phyloP scores from a whole-genome alignment of 2,329 filamentous ascomycete genomes.

The Pseudogymnoascus sp. region DNA sequence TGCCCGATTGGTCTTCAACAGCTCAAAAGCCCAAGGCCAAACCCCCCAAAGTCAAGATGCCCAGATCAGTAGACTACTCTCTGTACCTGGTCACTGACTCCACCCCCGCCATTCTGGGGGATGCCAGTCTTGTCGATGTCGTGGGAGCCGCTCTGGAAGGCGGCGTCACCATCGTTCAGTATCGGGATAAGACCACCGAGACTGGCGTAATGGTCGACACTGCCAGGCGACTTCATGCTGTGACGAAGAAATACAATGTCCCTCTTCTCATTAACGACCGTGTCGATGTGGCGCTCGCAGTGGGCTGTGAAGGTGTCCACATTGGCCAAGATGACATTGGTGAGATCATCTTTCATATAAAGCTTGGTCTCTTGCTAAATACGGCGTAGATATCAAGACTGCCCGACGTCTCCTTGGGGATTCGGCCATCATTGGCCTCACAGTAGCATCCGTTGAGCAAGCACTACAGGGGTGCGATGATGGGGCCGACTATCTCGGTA shows the following conservation, averaged over 20 bases:
- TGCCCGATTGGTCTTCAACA: slow-evolving; percentile 5
- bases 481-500: slow-evolving; percentile 85
- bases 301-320: slow-evolving; percentile 86
- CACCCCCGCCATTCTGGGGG: slow-evolving; percentile 73
- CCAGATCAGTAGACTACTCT: slow-evolving; percentile 59
- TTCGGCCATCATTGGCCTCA: slow-evolving; percentile 80
- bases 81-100: slow-evolving; percentile 92
- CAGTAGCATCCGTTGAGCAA: slow-evolving; percentile 68
- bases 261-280: slow-evolving; percentile 91
- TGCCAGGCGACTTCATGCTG: slow-evolving; percentile 61
- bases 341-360: slow-evolving; percentile 32
- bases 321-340: slow-evolving; percentile 91
- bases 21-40: neutral
- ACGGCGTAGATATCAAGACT: slow-evolving; percentile 44
- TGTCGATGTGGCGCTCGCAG: slow-evolving; percentile 77
- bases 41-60: slow-evolving; percentile 24
- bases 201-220: slow-evolving; percentile 64
- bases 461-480: slow-evolving; percentile 62
- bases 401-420: slow-evolving; percentile 68
- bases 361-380: slow-evolving; percentile 14
- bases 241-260: slow-evolving; percentile 61
- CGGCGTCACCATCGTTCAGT: slow-evolving; percentile 81
- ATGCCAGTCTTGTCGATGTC: slow-evolving; percentile 60
- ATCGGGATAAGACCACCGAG: slow-evolving; percentile 78
- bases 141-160: slow-evolving; percentile 70